Percentiles rank a stretch among this genome's conserved stretches.
Conservation (phyloP, 805 yeast genomes). For the Candida bentonensis region DNA sequence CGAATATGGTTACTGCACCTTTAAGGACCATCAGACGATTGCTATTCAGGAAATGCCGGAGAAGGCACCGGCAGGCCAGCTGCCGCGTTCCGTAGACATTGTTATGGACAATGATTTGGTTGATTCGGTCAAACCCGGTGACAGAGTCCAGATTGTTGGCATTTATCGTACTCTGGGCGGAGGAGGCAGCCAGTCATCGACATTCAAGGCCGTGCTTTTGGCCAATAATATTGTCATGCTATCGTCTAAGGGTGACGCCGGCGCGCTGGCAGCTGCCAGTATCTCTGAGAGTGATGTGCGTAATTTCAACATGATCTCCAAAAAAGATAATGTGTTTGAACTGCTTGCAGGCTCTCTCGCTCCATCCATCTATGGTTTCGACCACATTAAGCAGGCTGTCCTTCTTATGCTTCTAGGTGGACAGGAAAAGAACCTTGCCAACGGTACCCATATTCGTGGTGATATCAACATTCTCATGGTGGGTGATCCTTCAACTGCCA, state of each 20-base stretch:
- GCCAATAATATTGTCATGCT: constrained; percentile 84
- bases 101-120: constrained; percentile 92
- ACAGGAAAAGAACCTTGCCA: constrained; percentile 80
- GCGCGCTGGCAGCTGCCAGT: constrained; percentile 47
- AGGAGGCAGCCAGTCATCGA: constrained; percentile 36
- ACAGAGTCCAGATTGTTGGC: constrained; percentile 86
- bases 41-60: constrained; percentile 97
- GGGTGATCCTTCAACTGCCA: constrained; percentile 98
- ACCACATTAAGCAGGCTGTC: constrained; percentile 80
- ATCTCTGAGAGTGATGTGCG: constrained; percentile 75
- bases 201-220: constrained; percentile 70
- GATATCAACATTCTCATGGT: constrained; percentile 93
- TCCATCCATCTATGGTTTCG: constrained; percentile 92
- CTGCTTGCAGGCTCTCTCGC: constrained; percentile 76
- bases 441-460: constrained; percentile 96
- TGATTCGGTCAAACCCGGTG: constrained; percentile 89
- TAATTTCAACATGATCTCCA: constrained; percentile 67
- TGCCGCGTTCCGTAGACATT: constrained; percentile 86
- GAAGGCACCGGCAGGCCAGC: constrained; percentile 93
- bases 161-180: constrained; percentile 87
- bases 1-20: constrained; percentile 86
- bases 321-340: constrained; percentile 59
- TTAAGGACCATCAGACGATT: constrained; percentile 85
- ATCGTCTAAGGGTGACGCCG: constrained; percentile 78
- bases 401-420: constrained; percentile 87